These are phyloP conservation scores for Salicornia ramosissima DNA, from an alignment of 148 eudicot species.

Conservation along the genomic window DNA sequence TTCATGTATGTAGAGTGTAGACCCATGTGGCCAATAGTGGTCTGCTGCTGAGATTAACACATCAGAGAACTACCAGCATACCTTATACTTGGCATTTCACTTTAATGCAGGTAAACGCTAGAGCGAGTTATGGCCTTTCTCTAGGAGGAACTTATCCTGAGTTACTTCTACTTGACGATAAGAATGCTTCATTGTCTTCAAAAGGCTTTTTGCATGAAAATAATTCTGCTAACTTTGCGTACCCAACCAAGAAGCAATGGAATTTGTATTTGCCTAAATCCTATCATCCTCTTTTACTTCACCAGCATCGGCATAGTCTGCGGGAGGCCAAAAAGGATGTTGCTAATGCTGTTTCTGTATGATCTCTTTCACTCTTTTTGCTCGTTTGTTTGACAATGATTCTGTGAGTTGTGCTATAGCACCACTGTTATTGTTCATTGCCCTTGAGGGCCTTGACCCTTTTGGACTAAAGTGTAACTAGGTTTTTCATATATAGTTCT, in stretches of 20 bases:
- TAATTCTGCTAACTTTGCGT: constrained; percentile 16
- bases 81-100: constrained; percentile 1
- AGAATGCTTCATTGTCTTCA: constrained; percentile 30
- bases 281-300: constrained; percentile 78
- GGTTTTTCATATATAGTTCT: background rate
- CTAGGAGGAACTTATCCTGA: constrained; percentile 78
- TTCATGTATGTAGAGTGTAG: too few relatives aligned
- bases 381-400: constrained; percentile 15
- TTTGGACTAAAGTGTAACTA: background rate
- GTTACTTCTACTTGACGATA: constrained; percentile 47
- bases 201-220: constrained; percentile 23
- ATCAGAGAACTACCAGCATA: background rate
- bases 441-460: background rate
- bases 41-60: background rate
- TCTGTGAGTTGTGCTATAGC: background rate
- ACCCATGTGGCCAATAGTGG: too few relatives aligned
- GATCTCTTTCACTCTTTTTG: constrained; percentile 22
- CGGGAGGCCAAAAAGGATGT: constrained; percentile 68
- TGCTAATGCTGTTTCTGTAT: constrained; percentile 76
- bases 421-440: background rate
- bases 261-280: constrained; percentile 71
- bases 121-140: constrained; percentile 82
- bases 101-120: constrained; percentile 63
- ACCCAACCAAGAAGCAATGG: constrained; percentile 53
- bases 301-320: constrained; percentile 54